Conservation (phyloP, 257 asterid genomes). For the Thymus mandschuricus region DNA sequence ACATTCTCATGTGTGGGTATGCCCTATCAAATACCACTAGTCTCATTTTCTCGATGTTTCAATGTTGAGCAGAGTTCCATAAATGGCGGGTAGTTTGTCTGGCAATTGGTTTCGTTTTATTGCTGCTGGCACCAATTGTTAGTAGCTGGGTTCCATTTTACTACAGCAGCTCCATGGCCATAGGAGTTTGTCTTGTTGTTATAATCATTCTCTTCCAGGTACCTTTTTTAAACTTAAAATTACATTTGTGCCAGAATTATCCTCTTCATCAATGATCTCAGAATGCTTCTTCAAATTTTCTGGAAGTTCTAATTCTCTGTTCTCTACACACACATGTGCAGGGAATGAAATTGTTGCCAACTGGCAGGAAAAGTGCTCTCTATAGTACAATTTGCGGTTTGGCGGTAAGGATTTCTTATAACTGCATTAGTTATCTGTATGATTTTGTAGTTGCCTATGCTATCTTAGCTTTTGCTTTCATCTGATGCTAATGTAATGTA, state of each 20-base stretch:
- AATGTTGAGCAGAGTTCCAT: conserved; percentile 65
- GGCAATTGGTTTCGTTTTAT: conserved; percentile 62
- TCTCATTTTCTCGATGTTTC: conserved; percentile 26
- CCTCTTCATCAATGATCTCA: conserved; percentile 1
- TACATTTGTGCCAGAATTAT: conserved; percentile 11
- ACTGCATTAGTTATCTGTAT: conserved; percentile 11
- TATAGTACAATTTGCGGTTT: conserved; percentile 82
- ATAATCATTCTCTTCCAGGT: conserved; percentile 92
- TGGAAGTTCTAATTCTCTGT: background rate
- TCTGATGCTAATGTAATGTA: conserved; percentile 32
- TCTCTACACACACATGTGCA: conserved; percentile 41
- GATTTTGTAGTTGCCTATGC: conserved; percentile 10
- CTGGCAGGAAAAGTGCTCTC: conserved; percentile 79
- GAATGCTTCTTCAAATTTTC: background rate
- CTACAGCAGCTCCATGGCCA: conserved; percentile 91
- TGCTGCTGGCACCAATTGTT: conserved; percentile 80
- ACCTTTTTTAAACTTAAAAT: conserved; percentile 15
- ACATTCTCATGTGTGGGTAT: background rate
- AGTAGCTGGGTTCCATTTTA: conserved; percentile 95
- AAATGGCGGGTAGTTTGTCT: conserved; percentile 70
- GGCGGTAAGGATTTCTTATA: conserved; percentile 53
- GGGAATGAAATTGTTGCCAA: conserved; percentile 93
- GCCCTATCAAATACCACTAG: conserved; percentile 1
- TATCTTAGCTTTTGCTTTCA: conserved; percentile 9
- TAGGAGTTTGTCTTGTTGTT: conserved; percentile 80